Percentiles rank a stretch among this genome's conserved stretches.
Evolutionary conservation across 2,329 filamentous ascomycete genomes (phyloP).

Genomic region (Domatiomyces catenatus): DNA sequence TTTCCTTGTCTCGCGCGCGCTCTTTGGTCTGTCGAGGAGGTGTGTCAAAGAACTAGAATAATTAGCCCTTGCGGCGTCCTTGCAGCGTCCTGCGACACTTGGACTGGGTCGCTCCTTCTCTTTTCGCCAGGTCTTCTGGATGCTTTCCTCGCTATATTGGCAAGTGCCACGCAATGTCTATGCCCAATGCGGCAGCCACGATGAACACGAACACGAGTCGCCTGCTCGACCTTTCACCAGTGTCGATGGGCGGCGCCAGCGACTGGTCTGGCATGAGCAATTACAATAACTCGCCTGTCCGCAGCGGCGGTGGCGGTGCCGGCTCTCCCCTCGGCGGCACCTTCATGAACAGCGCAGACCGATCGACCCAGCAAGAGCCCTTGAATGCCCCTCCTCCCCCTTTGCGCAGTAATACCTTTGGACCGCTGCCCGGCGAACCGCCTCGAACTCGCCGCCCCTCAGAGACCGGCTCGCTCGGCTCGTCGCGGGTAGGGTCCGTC

Average conservation of each 20-base stretch:
- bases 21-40: neutral
- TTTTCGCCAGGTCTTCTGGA: neutral
- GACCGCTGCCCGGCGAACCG: conserved; percentile 9
- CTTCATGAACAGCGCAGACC: conserved; percentile 7
- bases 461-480: conserved; percentile 32
- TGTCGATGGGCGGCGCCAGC: conserved; percentile 58
- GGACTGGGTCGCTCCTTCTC: neutral
- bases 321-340: conserved; percentile 18
- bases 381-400: conserved; percentile 9
- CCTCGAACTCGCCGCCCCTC: conserved; percentile 29
- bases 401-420: conserved; percentile 7
- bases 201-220: neutral
- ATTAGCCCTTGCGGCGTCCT: neutral
- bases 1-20: neutral
- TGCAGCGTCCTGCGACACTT: neutral
- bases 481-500: conserved; percentile 79
- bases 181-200: neutral
- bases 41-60: neutral
- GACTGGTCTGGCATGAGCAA: conserved; percentile 62
- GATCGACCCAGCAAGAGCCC: conserved; percentile 5
- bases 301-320: conserved; percentile 21
- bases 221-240: conserved; percentile 53
- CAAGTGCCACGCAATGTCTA: neutral
- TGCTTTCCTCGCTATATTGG: neutral
- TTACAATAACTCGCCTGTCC: conserved; percentile 37